Evolutionary conservation across 176 grass and related monocot genomes (phyloP), one percentile per base, ranked within the genome.

Genomic region (Ampelocalamus luodianensis): DNA sequence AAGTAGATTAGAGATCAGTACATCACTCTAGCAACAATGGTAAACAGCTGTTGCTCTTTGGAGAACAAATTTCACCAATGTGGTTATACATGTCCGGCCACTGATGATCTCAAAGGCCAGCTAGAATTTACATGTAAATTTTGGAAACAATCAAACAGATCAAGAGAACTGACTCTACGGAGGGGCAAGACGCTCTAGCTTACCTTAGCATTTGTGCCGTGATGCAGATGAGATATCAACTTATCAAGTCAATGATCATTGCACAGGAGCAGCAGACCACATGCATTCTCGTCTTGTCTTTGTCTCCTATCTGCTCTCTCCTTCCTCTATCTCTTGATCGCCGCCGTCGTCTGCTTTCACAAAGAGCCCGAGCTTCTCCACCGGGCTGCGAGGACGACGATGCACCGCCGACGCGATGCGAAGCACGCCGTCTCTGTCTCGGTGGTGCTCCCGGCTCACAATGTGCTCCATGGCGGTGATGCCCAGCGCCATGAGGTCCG

Each of bases 311-410:
- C 22, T 43, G 65, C 6, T 20, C 50, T 17, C 5, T 16, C 5
- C 50, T 0, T 51, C 15, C 61, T 78, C 75, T 8, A 18, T 24
- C 67, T 53, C 65, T 40, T 69, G 46, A 14, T 81, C 65, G 3
- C 49, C n/a, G 5, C 8, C 20, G 65, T 56, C 49, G 1, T 27
- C 14, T 2, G 38, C 23, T 39, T 68, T 76, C 14, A 82, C 14
- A 4, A 76, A 76, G 3, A 60, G n/a, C 20, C 85, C 85, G 27
- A 87, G 71, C 20, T 69, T 36, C 64, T 69, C 53, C 27, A 88
- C 1, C 11, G 79, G 86, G 79, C 64, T 51, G 72, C 22, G 2
- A 0, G 55, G 42, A 34, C 38, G 38, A 1, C 55, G 29, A 6
- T 42, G 48, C 58, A 4, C 20, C 70, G 69, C 20, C 43, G 2